A percentile compares a stretch with the other conserved stretches of the same genome.
phyloP scores from a whole-genome alignment of 1,284 basidiomycete genomes.

The Macrocystidia cucumis region DNA sequence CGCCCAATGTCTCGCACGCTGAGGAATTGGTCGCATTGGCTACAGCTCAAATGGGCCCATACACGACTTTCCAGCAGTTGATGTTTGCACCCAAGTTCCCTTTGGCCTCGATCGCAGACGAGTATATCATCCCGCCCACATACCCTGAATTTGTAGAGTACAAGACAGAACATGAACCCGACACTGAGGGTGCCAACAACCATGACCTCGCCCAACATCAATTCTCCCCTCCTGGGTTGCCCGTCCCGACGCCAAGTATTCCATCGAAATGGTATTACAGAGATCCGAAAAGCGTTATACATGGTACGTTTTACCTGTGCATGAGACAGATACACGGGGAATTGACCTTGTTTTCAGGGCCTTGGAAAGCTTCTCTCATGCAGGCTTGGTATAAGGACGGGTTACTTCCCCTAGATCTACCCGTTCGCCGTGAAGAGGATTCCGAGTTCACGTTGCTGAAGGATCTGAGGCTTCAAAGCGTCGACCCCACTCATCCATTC shows the following conservation, averaged over 20 bases:
- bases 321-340: neutral
- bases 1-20: slow-evolving; percentile 28
- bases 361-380: slow-evolving; percentile 81
- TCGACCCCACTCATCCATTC: slow-evolving; percentile 75
- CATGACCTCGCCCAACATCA: slow-evolving; percentile 53
- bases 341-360: slow-evolving; percentile 36
- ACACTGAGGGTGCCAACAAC: slow-evolving; percentile 29
- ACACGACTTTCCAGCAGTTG: slow-evolving; percentile 85
- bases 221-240: slow-evolving; percentile 72
- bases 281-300: slow-evolving; percentile 70
- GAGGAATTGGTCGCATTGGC: slow-evolving; percentile 68
- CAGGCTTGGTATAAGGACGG: slow-evolving; percentile 81
- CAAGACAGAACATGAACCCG: slow-evolving; percentile 51
- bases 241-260: slow-evolving; percentile 53
- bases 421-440: slow-evolving; percentile 70
- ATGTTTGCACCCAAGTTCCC: slow-evolving; percentile 78
- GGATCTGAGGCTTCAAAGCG: slow-evolving; percentile 64
- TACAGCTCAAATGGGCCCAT: slow-evolving; percentile 66
- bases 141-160: slow-evolving; percentile 73
- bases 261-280: slow-evolving; percentile 74
- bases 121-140: slow-evolving; percentile 83
- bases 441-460: slow-evolving; percentile 56
- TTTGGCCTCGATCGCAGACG: slow-evolving; percentile 77
- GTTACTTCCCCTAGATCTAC: slow-evolving; percentile 69
- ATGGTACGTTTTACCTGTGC: slow-evolving; percentile 41